These are phyloP conservation scores for Populus ilicifolia DNA, from an alignment of 345 rosid genomes.

Conservation along the genomic window DNA sequence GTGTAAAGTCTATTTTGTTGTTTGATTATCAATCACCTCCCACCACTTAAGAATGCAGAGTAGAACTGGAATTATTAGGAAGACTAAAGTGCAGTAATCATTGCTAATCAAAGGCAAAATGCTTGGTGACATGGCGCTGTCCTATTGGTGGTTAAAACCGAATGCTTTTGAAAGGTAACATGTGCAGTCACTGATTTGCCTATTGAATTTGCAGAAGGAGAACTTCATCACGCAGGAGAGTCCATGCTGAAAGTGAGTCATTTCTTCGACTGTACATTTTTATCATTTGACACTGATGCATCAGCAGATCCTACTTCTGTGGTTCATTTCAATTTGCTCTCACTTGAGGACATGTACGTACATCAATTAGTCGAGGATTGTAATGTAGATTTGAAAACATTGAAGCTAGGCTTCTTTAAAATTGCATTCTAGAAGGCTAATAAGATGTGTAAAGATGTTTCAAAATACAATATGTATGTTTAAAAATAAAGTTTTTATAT, in stretches of 20 bases:
- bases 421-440: background rate
- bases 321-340: background rate
- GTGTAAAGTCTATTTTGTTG: constrained; percentile 16
- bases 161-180: background rate
- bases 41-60: background rate
- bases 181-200: background rate
- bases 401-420: background rate
- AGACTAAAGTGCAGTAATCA: constrained; percentile 9
- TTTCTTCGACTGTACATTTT: constrained; percentile 5
- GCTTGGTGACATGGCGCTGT: background rate
- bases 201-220: background rate
- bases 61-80: constrained; percentile 1
- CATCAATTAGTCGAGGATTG: constrained; percentile 1
- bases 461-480: no score
- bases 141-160: background rate
- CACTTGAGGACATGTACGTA: background rate
- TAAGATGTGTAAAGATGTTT: no score
- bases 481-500: no score
- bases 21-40: constrained; percentile 15
- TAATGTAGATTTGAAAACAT: constrained; percentile 1
- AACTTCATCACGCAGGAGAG: background rate
- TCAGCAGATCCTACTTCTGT: background rate
- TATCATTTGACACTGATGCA: constrained; percentile 19
- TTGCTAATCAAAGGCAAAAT: background rate
- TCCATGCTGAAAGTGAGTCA: background rate